phyloP scores from a whole-genome alignment of 352 stramenopile genomes.

The Globisporangium ultimum region DNA sequence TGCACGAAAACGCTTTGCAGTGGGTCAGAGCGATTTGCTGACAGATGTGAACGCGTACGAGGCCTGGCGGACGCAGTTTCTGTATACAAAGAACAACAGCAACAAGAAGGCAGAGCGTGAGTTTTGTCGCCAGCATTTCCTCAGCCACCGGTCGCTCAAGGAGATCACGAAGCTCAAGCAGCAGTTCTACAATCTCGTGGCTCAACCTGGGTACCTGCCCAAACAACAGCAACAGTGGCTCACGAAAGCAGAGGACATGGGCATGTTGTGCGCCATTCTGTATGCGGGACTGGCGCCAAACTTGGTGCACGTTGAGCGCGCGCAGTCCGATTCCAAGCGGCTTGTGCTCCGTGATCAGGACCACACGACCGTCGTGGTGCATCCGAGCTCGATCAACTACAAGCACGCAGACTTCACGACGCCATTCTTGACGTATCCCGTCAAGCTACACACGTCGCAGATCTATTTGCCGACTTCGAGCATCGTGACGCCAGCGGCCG shows the following conservation, averaged over 20 bases:
- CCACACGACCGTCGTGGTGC: constrained; percentile 48
- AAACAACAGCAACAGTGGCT: constrained; percentile 22
- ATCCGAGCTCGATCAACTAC: constrained; percentile 76
- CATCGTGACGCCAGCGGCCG: constrained; percentile 51
- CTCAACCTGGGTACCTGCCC: constrained; percentile 59
- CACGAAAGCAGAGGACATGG: constrained; percentile 37
- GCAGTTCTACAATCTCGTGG: constrained; percentile 67
- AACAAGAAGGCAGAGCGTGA: constrained; percentile 40
- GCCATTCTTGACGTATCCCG: constrained; percentile 68
- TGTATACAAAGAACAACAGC: background rate
- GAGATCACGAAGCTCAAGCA: constrained; percentile 76
- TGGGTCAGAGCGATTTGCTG: constrained; percentile 65
- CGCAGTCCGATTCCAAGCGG: constrained; percentile 24
- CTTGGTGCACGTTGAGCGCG: constrained; percentile 74
- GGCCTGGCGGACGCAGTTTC: constrained; percentile 37
- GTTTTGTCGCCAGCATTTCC: constrained; percentile 70
- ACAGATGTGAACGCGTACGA: constrained; percentile 81
- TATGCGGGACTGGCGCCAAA: constrained; percentile 91
- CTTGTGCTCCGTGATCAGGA: constrained; percentile 45
- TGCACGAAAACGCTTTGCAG: constrained; percentile 50
- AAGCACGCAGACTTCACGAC: constrained; percentile 49
- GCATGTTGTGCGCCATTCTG: constrained; percentile 63
- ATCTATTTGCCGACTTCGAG: constrained; percentile 74
- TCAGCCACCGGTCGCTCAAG: constrained; percentile 51
- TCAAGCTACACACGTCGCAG: constrained; percentile 84